Evolutionary conservation across 352 stramenopile genomes (phyloP), one percentile per base, ranked within the genome.

Genomic region (Phytophthora cactorum): DNA sequence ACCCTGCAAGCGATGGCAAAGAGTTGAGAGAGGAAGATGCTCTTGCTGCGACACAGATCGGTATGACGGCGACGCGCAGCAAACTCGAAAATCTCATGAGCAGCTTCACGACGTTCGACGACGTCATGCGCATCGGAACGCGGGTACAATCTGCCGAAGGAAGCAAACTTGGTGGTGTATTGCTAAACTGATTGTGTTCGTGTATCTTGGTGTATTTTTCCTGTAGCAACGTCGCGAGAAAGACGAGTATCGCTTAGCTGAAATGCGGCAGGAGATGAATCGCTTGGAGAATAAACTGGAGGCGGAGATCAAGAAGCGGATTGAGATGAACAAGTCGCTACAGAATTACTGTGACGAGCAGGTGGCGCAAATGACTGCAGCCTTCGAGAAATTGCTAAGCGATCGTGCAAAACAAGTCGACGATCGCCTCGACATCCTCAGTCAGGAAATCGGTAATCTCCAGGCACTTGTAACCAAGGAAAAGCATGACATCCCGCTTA

Each of bases 271-370:
- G 28, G 89, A 98, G 68, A 97, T 98, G 78, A 88, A 73, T 51
- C 82, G 88, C 0, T 72, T 98, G 9, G 95, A 99, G 77, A 72
- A 89, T 66, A 93, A 95, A 10, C 79, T 98, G n/a, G 88, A 96
- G 29, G 86, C 89, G 5, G 93, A 98, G 81, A 96, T 94, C 51
- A 97, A 97, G 75, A 91, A 97, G 68, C 91, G 96, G n/a, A 83
- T 98, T 27, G 92, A 98, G 75, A 97, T 97, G 75, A 98, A 96
- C 69, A 97, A 97, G 63, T 92, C 84, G 56, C 72, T 99, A 22
- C 86, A 98, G 65, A 89, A 90, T 51, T 91, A 93, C 51, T 97
- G 92, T 62, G 91, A 94, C 51, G 84, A 97, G 70, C 89, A 97
- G 68, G 90, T 98, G 14, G 69, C 82, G 4, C 63, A 86, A 36